Base-by-base conservation (phyloP, 768 basidiomycete species). In the Pilatotrama ljubarskyi region DNA sequence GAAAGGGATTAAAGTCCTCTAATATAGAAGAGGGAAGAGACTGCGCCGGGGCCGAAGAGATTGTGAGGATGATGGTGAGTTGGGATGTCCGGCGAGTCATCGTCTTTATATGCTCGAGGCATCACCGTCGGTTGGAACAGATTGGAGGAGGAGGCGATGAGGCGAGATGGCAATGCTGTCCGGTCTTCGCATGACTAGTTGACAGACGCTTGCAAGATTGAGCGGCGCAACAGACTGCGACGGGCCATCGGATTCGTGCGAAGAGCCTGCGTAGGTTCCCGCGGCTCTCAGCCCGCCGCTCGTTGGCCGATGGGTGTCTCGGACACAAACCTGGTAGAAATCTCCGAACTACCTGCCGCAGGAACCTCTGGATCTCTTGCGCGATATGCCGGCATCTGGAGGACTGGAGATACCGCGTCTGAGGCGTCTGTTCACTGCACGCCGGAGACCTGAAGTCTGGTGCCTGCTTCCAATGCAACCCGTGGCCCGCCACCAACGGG, bases 141-240 rank as follows among this genome's bases (percentile, higher is more conserved):
- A 47, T 56, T 55, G 46, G 38, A 40, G 18, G 55, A 56, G 55
- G 55, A 56, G 55, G 55, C 55, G 55, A 41, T 56, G 55, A 56
- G 44, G 42, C 10, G 15, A 2, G 49, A 50, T 51, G 48, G 50
- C 49, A 44, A 58, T 51, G 50, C 49, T 51, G 57, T 51, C 55
- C 55, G 46, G 44, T 10, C 36, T 56, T 40, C 46, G 55, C 47
- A 56, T 56, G 55, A 32, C 46, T 56, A 24, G 47, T 29, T 48
- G 55, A 56, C 55, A 49, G 55, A 49, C 55, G 55, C 55, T 49
- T 56, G 55, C 29, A 32, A 4, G 55, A 49, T 56, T 49, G 55
- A 56, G 55, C 55, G 55, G 55, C 46, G 46, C 46, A 56, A 56
- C 46, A 48, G 46, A 15, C 55, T 13, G 55, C 18, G 32, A 47